Conservation (phyloP, 768 basidiomycete genomes). For the Dendrothele bispora region DNA sequence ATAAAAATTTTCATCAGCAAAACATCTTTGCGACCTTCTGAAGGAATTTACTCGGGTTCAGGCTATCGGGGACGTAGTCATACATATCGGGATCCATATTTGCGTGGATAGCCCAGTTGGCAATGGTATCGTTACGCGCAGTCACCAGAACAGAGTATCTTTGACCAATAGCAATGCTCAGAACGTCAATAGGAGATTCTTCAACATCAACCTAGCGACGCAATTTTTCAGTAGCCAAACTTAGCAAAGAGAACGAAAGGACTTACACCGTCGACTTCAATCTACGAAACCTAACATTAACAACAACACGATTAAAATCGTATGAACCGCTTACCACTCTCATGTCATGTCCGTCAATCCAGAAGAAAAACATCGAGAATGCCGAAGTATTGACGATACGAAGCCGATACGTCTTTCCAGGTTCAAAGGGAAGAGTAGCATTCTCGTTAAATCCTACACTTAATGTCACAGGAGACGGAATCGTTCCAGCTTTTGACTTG, state of each 20-base stretch:
- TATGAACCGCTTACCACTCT: constrained; percentile 32
- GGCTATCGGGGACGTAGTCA: constrained; percentile 66
- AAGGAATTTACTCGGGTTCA: constrained; percentile 66
- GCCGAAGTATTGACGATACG: constrained; percentile 81
- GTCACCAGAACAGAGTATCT: constrained; percentile 91
- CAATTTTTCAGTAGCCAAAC: background rate
- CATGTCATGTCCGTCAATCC: constrained; percentile 89
- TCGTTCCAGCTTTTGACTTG: constrained; percentile 51
- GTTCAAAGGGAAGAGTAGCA: constrained; percentile 76
- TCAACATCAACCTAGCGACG: constrained; percentile 68
- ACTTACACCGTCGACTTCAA: constrained; percentile 81
- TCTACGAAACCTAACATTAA: no score
- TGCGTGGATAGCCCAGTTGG: constrained; percentile 87
- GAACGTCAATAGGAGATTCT: constrained; percentile 65
- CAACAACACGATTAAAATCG: no score
- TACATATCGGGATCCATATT: constrained; percentile 92
- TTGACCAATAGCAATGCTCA: constrained; percentile 83
- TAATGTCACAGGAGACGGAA: constrained; percentile 46
- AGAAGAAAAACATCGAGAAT: constrained; percentile 76
- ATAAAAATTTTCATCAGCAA: background rate
- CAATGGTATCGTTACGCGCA: constrained; percentile 78
- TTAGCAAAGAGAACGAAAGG: background rate
- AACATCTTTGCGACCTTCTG: background rate
- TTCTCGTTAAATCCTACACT: constrained; percentile 84
- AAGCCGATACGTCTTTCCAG: constrained; percentile 91